Conservation (phyloP, 768 basidiomycete genomes). For the Mycena metata region DNA sequence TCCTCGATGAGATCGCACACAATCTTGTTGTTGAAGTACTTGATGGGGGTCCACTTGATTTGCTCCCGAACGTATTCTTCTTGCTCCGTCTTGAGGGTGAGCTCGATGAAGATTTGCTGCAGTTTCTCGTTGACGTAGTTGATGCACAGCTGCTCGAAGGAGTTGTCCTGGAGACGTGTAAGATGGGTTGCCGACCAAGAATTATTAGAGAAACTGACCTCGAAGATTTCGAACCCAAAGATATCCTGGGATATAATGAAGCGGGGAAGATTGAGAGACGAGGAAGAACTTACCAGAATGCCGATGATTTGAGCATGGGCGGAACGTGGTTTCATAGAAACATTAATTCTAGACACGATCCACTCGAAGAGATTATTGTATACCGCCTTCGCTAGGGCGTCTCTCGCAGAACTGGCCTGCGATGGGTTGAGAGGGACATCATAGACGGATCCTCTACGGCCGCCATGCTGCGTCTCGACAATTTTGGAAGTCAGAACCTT, state of each 20-base stretch:
- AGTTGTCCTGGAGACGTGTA: slow-evolving; percentile 76
- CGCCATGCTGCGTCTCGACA: slow-evolving; percentile 94
- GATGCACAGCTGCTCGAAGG: slow-evolving; percentile 98
- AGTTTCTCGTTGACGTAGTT: slow-evolving; percentile 99
- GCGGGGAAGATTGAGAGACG: slow-evolving; percentile 8
- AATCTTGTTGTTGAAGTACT: slow-evolving; percentile 98
- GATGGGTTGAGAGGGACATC: slow-evolving; percentile 95
- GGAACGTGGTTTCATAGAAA: slow-evolving; percentile 93
- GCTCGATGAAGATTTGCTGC: slow-evolving; percentile 99
- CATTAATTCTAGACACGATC: slow-evolving; percentile 97
- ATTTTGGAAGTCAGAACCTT: slow-evolving; percentile 89
- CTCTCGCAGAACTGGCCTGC: slow-evolving; percentile 89
- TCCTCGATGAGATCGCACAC: slow-evolving; percentile 99
- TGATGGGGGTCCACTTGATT: slow-evolving; percentile 99
- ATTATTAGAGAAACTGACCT: slow-evolving; percentile 59
- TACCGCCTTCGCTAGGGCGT: slow-evolving; percentile 94
- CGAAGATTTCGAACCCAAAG: slow-evolving; percentile 99
- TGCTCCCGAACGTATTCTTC: slow-evolving; percentile 99
- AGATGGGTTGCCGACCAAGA: background rate
- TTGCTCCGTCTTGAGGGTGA: slow-evolving; percentile 98
- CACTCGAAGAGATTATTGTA: slow-evolving; percentile 99
- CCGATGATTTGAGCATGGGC: slow-evolving; percentile 88
- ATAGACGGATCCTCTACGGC: slow-evolving; percentile 94
- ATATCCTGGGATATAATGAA: slow-evolving; percentile 76
- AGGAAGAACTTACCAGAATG: slow-evolving; percentile 73